Base-by-base conservation (phyloP, 2,329 filamentous ascomycete genomes). In the Knoxdaviesia proteae region DNA sequence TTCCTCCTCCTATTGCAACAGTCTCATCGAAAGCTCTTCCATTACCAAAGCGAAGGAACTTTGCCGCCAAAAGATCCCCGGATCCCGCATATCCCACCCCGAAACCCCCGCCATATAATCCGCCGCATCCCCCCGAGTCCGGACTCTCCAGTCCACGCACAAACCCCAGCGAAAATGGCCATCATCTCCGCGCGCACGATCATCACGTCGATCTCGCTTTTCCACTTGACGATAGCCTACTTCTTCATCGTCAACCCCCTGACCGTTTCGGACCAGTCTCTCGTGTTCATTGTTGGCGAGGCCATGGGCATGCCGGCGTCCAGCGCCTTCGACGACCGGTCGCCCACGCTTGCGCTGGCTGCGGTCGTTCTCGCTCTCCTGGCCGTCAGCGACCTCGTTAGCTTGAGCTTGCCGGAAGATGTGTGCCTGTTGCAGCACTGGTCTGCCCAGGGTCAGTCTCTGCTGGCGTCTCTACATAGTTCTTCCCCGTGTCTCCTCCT, bases 211-310 rank as follows among this genome's bases (percentile, higher is more conserved):
- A 64, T 94, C 51, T 81, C 80, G 51, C 71, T 93, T 56, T 84
- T 90, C 64, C 83, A 94, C 61, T 60, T 94, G 49, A 83, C 82
- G 5, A 65, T 90, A 40, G 84, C 78, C 52, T 86, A 79, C 60
- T 84, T 90, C 64, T 80, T 94, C 62, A 68, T 92, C 52, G 79
- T 74, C 37, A 77, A 69, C 45, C 87, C 87, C 5, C 62, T 64
- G 47, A 67, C 71, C 38, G 68, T 94, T 52, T 75, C 81, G 40
- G 79, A 88, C 54, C 84, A 92, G 53, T 76, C 79, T 42, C 58
- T 93, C 29, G 82, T 94, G 40, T 83, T 75, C 50, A 70, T 94
- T 32, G 62, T 94, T 31, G 84, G 84, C 43, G 80, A 92, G 58
- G 75, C 82, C 42, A 82, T 92, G 75, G 74, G 78, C 51, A 71